Evolutionary conservation across 768 basidiomycete species (phyloP).

Genomic region (Tylopilus sp.): DNA sequence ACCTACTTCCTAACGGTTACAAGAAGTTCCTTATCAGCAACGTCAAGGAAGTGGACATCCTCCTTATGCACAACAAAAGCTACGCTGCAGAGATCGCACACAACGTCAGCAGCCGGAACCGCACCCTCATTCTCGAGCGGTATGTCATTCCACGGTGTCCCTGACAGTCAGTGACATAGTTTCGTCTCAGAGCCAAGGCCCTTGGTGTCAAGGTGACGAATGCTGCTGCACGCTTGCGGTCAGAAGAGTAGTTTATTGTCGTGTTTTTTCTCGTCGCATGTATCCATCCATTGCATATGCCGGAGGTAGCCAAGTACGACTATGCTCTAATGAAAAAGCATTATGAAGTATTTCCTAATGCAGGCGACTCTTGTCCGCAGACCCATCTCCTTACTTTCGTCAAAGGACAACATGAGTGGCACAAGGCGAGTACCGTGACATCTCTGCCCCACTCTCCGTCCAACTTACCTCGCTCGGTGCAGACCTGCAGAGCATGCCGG

Average conservation of each 20-base stretch:
- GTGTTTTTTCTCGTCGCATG: slow-evolving; percentile 34
- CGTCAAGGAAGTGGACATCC: slow-evolving; percentile 87
- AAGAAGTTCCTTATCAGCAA: slow-evolving; percentile 97
- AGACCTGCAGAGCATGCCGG: slow-evolving; percentile 82
- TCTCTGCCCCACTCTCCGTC: not conserved
- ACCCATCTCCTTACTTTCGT: slow-evolving; percentile 10
- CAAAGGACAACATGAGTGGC: slow-evolving; percentile 19
- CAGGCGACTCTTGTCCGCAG: slow-evolving; percentile 14
- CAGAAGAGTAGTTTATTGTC: slow-evolving; percentile 74
- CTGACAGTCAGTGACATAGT: slow-evolving; percentile 7
- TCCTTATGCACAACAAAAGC: slow-evolving; percentile 96
- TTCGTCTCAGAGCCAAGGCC: slow-evolving; percentile 63
- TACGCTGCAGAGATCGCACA: slow-evolving; percentile 97
- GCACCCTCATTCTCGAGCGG: slow-evolving; percentile 87
- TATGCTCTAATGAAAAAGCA: slow-evolving; percentile 38
- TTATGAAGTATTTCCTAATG: slow-evolving; percentile 27
- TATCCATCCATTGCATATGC: slow-evolving; percentile 55
- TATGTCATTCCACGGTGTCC: slow-evolving; percentile 30
- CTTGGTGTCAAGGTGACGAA: slow-evolving; percentile 94
- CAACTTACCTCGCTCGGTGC: not conserved
- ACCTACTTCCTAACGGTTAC: slow-evolving; percentile 92
- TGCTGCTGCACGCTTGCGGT: slow-evolving; percentile 85
- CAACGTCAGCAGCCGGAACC: slow-evolving; percentile 94
- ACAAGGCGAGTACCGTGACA: slow-evolving; percentile 29
- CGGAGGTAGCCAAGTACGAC: slow-evolving; percentile 46